A percentile compares a stretch with the other conserved stretches of the same genome.
Evolutionary conservation across 2,329 filamentous ascomycete genomes (phyloP).

Genomic region (Lecanicillium sp.): DNA sequence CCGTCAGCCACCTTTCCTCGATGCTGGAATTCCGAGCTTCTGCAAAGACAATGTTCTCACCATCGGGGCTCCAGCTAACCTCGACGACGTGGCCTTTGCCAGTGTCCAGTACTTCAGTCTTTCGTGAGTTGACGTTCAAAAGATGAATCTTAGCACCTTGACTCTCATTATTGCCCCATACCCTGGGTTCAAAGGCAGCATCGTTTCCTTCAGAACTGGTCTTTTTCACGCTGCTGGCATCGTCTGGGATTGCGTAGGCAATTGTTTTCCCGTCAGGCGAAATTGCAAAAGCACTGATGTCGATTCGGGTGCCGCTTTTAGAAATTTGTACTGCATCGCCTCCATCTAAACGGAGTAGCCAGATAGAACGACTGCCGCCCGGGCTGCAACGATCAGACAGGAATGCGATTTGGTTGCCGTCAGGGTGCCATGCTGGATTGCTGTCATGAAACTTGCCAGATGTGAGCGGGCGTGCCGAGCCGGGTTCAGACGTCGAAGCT

Average conservation of each 20-base stretch:
- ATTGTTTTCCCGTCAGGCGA: slow-evolving; percentile 14
- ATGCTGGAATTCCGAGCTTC: slow-evolving; percentile 6
- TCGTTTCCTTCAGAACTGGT: slow-evolving; percentile 23
- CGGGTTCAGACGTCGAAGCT: slow-evolving; percentile 1
- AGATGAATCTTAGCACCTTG: slow-evolving; percentile 25
- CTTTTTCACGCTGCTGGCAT: slow-evolving; percentile 9
- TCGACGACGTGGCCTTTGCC: slow-evolving; percentile 11
- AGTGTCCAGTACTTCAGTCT: slow-evolving; percentile 15
- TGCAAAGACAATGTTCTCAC: slow-evolving; percentile 14
- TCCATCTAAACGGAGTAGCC: slow-evolving; percentile 16
- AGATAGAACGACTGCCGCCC: slow-evolving; percentile 23
- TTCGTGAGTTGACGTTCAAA: slow-evolving; percentile 23
- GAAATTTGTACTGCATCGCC: slow-evolving; percentile 16
- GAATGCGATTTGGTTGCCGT: slow-evolving; percentile 29
- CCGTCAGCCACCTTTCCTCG: slow-evolving; percentile 19
- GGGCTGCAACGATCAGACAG: slow-evolving; percentile 27
- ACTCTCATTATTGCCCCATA: slow-evolving; percentile 32
- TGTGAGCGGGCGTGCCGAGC: slow-evolving; percentile 10
- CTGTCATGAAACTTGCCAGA: slow-evolving; percentile 2
- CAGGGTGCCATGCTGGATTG: slow-evolving; percentile 17
- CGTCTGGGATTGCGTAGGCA: slow-evolving; percentile 17
- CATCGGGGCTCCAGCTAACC: slow-evolving; percentile 19
- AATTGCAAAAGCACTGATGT: slow-evolving; percentile 15
- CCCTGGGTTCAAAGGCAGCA: slow-evolving; percentile 26
- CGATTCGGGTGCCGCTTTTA: slow-evolving; percentile 12